Conservation (phyloP, 805 yeast species). For the Ogataea henricii region DNA sequence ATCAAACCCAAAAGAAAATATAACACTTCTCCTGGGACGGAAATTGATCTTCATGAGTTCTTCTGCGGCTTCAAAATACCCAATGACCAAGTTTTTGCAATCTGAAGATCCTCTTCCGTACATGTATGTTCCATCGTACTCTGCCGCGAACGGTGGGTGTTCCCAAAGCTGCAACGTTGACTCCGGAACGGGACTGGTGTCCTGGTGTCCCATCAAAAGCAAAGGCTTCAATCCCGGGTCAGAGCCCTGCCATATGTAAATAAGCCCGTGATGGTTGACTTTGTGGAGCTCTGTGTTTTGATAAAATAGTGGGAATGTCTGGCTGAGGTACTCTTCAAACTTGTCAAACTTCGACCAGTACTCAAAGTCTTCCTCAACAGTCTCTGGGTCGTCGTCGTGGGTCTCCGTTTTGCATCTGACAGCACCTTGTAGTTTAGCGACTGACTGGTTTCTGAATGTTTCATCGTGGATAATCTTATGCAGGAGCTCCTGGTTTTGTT, state of each 20-base stretch:
- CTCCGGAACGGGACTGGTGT: conserved; percentile 73
- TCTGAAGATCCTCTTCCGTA: conserved; percentile 80
- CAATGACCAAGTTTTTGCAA: conserved; percentile 66
- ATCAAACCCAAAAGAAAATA: conserved; percentile 72
- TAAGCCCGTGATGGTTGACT: conserved; percentile 61
- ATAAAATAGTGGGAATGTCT: conserved; percentile 56
- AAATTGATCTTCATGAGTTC: conserved; percentile 51
- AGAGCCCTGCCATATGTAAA: conserved; percentile 64
- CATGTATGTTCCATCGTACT: conserved; percentile 60
- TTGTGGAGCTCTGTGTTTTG: conserved; percentile 49
- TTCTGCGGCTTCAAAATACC: conserved; percentile 64
- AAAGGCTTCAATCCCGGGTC: conserved; percentile 56
- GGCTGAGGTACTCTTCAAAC: conserved; percentile 55
- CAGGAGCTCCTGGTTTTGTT: conserved; percentile 12
- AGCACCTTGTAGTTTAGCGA: conserved; percentile 46
- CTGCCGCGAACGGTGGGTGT: conserved; percentile 63
- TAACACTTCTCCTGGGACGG: conserved; percentile 60
- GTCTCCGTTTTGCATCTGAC: conserved; percentile 51
- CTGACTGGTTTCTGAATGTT: conserved; percentile 36
- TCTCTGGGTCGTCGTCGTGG: conserved; percentile 42
- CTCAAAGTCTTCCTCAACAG: conserved; percentile 51
- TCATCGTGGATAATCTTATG: conserved; percentile 35
- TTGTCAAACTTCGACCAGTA: conserved; percentile 49
- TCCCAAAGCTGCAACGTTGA: conserved; percentile 60
- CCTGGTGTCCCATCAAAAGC: conserved; percentile 72